A percentile compares a stretch with the other conserved stretches of the same genome.
Evolutionary conservation across 768 basidiomycete species (phyloP).

Genomic region (Suillus paluster): DNA sequence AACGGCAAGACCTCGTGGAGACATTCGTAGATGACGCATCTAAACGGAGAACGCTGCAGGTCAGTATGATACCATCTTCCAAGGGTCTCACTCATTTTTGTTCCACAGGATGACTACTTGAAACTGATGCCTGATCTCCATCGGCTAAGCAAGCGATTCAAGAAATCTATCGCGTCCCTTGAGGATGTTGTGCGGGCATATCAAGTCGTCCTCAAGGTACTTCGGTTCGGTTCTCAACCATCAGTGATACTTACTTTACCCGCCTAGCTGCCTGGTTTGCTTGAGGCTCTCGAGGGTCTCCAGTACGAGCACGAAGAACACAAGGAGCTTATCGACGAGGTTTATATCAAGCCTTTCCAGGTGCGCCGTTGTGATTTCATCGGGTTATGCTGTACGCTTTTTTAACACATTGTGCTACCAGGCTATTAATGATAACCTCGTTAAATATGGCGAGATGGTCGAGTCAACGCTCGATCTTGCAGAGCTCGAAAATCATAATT

Average conservation of each 20-base stretch:
- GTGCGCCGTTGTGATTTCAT: slow-evolving; percentile 41
- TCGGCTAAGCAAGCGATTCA: slow-evolving; percentile 89
- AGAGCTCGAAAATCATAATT: slow-evolving; percentile 83
- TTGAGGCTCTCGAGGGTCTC: slow-evolving; percentile 61
- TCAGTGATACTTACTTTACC: not conserved
- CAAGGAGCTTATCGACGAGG: slow-evolving; percentile 63
- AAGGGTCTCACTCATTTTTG: slow-evolving; percentile 2
- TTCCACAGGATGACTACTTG: slow-evolving; percentile 77
- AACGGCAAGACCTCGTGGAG: slow-evolving; percentile 87
- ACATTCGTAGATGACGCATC: slow-evolving; percentile 81
- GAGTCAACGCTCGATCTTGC: slow-evolving; percentile 93
- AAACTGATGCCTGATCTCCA: slow-evolving; percentile 94
- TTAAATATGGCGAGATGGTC: slow-evolving; percentile 91
- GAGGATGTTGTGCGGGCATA: slow-evolving; percentile 97
- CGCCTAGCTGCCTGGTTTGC: slow-evolving; percentile 72
- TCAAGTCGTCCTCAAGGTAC: slow-evolving; percentile 86
- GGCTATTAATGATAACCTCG: slow-evolving; percentile 65
- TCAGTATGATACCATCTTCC: slow-evolving; percentile 31
- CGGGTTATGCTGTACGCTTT: not conserved
- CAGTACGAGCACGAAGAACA: slow-evolving; percentile 50
- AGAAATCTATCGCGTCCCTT: slow-evolving; percentile 78
- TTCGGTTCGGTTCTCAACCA: not conserved
- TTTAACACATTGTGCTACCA: slow-evolving; percentile 31
- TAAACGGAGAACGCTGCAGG: slow-evolving; percentile 74
- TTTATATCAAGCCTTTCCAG: slow-evolving; percentile 64